Percentiles rank a stretch among this genome's conserved stretches.
phyloP scores from a whole-genome alignment of 1,139 yeast species.

The Pichia sp. region DNA sequence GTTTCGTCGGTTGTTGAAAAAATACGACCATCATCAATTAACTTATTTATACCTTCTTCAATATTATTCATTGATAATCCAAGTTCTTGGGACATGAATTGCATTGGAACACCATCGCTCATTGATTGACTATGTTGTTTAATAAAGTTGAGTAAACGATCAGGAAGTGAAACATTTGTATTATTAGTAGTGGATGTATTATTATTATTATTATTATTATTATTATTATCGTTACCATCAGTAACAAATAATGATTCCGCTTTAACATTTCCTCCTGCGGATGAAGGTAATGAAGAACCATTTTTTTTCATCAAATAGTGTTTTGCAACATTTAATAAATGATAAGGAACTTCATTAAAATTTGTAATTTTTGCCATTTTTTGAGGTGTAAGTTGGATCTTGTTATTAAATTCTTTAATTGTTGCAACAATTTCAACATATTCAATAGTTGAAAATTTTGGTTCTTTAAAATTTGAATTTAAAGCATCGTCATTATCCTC shows the following conservation, averaged over 20 bases:
- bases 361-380: constrained; percentile 56
- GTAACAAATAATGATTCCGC: neutral
- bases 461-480: constrained; percentile 9
- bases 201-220: neutral
- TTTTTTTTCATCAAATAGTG: constrained; percentile 41
- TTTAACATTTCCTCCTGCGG: neutral
- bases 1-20: constrained; percentile 53
- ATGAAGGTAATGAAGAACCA: constrained; percentile 22
- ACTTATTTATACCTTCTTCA: constrained; percentile 39
- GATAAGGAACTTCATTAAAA: constrained; percentile 71
- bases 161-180: constrained; percentile 2
- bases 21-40: constrained; percentile 59
- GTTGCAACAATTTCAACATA: constrained; percentile 72
- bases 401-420: constrained; percentile 62
- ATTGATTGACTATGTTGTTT: constrained; percentile 47
- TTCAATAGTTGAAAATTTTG: constrained; percentile 33
- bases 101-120: constrained; percentile 69
- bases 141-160: constrained; percentile 30
- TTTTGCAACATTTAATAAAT: constrained; percentile 57
- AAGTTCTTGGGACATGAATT: constrained; percentile 51
- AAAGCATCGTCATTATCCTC: neutral
- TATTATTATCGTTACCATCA: neutral
- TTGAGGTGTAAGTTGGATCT: constrained; percentile 60
- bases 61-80: constrained; percentile 35
- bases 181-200: constrained; percentile 10